Conservation (phyloP, 2,329 filamentous ascomycete species). For the Hypoxylon rubiginosum region DNA sequence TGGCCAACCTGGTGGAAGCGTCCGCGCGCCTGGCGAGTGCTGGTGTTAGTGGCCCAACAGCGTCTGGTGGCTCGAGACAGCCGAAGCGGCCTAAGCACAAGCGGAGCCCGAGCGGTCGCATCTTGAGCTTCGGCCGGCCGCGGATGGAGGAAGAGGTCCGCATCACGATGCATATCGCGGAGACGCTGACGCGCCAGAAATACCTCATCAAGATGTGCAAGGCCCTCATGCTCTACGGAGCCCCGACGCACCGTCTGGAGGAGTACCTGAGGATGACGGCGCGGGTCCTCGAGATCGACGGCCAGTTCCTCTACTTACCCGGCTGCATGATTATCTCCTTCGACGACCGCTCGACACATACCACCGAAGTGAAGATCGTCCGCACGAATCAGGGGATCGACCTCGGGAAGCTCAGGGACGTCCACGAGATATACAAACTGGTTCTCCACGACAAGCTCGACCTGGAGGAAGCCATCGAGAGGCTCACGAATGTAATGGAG, state of each 20-base stretch:
- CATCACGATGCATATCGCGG: constrained; percentile 68
- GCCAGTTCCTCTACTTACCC: constrained; percentile 90
- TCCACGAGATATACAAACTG: constrained; percentile 83
- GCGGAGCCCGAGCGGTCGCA: constrained; percentile 54
- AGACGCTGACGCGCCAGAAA: constrained; percentile 81
- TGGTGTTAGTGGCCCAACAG: constrained; percentile 30
- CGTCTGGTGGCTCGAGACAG: constrained; percentile 30
- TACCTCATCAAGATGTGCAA: constrained; percentile 89
- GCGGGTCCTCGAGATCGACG: constrained; percentile 88
- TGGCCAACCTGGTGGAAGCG: constrained; percentile 63
- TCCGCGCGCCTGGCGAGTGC: constrained; percentile 59
- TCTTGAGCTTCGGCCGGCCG: constrained; percentile 54
- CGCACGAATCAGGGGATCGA: constrained; percentile 77
- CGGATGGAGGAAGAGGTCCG: constrained; percentile 61
- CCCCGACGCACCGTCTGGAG: constrained; percentile 90
- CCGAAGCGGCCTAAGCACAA: constrained; percentile 56
- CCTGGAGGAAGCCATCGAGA: constrained; percentile 49
- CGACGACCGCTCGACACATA: constrained; percentile 76
- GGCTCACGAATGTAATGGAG: constrained; percentile 45
- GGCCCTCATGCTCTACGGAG: constrained; percentile 89
- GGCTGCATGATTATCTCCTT: constrained; percentile 97
- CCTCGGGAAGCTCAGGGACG: constrained; percentile 79
- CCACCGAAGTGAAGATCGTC: constrained; percentile 76
- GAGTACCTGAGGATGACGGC: constrained; percentile 94
- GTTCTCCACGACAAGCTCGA: constrained; percentile 77